phyloP scores from a whole-genome alignment of 495 filamentous ascomycete species.

The Talaromyces adpressus region DNA sequence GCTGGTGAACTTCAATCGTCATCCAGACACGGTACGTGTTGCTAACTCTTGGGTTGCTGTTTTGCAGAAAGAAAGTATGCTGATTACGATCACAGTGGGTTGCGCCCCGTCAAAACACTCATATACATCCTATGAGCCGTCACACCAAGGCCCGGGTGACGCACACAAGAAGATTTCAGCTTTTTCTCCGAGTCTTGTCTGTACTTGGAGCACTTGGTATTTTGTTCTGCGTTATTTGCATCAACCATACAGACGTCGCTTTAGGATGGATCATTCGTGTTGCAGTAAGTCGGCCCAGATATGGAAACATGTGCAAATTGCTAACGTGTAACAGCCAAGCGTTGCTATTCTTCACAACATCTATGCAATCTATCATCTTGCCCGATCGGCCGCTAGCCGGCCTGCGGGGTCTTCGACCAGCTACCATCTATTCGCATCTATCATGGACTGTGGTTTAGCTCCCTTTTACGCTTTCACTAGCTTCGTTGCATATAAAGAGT shows the following conservation, averaged over 20 bases:
- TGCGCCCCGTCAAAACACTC: not conserved
- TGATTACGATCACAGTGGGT: constrained; percentile 1
- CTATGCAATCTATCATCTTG: constrained; percentile 75
- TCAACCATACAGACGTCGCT: constrained; percentile 53
- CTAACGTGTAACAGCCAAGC: constrained; percentile 47
- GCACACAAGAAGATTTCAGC: constrained; percentile 54
- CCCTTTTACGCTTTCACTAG: constrained; percentile 73
- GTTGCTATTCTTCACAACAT: constrained; percentile 60
- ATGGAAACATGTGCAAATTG: not conserved
- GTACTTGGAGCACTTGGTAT: constrained; percentile 63
- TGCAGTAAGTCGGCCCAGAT: constrained; percentile 48
- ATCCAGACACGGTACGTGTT: constrained; percentile 75
- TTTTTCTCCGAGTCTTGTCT: constrained; percentile 55
- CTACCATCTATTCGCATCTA: constrained; percentile 73
- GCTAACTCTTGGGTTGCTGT: too few relatives aligned
- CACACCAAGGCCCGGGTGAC: constrained; percentile 63
- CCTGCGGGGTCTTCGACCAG: constrained; percentile 72
- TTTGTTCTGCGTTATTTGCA: constrained; percentile 64
- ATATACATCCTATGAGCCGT: constrained; percentile 56
- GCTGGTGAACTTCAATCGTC: constrained; percentile 67
- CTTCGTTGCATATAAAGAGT: constrained; percentile 43
- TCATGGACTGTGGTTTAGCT: constrained; percentile 63
- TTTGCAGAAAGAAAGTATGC: not conserved
- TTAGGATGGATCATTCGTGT: constrained; percentile 71
- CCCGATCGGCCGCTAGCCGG: constrained; percentile 55